Evolutionary conservation across 192 early-diverging fungal species (phyloP).

Genomic region (Diversispora epigaea): DNA sequence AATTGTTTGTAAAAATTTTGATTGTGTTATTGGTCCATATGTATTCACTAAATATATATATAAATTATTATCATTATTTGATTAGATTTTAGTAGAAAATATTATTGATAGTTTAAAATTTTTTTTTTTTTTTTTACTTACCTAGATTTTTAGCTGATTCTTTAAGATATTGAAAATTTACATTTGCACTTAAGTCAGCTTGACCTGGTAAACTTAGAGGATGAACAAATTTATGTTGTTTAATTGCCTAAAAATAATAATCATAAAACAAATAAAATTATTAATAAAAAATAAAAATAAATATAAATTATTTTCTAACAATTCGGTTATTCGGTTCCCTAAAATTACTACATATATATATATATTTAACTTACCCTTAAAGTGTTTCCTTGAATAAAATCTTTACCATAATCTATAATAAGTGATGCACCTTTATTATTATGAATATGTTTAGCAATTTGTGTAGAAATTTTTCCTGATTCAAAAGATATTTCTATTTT

Average conservation of each 20-base stretch:
- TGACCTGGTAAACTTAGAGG: constrained; percentile 79
- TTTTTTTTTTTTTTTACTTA: constrained; percentile 8
- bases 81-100: not conserved
- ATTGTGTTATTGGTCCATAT: constrained; percentile 81
- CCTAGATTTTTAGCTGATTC: constrained; percentile 50
- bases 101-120: too few relatives aligned
- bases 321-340: too few relatives aligned
- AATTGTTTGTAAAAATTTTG: constrained; percentile 70
- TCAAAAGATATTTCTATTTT: constrained; percentile 85
- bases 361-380: constrained; percentile 60
- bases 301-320: not conserved
- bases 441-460: constrained; percentile 71
- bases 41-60: constrained; percentile 44
- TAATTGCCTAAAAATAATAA: constrained; percentile 65
- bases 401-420: constrained; percentile 88
- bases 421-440: constrained; percentile 69
- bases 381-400: constrained; percentile 72
- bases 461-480: constrained; percentile 58
- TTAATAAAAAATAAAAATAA: not conserved
- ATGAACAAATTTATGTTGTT: constrained; percentile 75
- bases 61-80: not conserved
- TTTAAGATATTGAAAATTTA: constrained; percentile 80
- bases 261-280: too few relatives aligned
- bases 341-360: too few relatives aligned
- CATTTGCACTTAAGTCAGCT: constrained; percentile 88